A percentile compares a stretch with the other conserved stretches of the same genome.
These are phyloP conservation scores for Hortiboletus rubellus DNA, from an alignment of 1,284 basidiomycete genomes.

Conservation along the genomic window DNA sequence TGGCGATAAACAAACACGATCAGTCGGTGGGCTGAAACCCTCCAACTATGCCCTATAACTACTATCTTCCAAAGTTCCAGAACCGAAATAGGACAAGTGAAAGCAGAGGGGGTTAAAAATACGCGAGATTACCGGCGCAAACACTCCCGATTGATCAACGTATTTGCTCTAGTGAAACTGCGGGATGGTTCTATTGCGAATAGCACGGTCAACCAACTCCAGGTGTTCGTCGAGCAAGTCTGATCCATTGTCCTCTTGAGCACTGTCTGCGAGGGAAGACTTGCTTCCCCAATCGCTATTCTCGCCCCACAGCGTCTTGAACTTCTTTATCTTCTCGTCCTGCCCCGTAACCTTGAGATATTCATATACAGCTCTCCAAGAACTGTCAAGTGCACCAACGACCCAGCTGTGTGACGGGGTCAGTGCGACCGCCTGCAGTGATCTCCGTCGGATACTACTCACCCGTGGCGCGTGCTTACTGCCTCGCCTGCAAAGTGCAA, in stretches of 20 bases:
- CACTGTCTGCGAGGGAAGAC: neutral
- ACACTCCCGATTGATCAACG: neutral
- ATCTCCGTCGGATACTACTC: neutral
- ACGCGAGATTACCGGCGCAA: too few relatives aligned
- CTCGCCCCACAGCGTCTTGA: slow-evolving; percentile 21
- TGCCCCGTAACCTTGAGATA: slow-evolving; percentile 23
- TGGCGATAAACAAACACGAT: too few relatives aligned
- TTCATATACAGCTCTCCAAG: slow-evolving; percentile 26
- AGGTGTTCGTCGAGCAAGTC: slow-evolving; percentile 14
- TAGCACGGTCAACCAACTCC: slow-evolving; percentile 3
- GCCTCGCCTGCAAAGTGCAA: slow-evolving; percentile 3
- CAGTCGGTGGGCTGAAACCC: too few relatives aligned
- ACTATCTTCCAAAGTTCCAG: too few relatives aligned
- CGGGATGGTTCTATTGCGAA: neutral
- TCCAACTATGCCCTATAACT: too few relatives aligned
- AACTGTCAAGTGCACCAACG: slow-evolving; percentile 26
- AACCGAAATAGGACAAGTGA: too few relatives aligned
- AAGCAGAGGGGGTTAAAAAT: too few relatives aligned
- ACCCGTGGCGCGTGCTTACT: slow-evolving; percentile 18
- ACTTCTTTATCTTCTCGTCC: slow-evolving; percentile 2
- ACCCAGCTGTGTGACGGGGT: slow-evolving; percentile 17
- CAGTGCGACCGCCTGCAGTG: neutral
- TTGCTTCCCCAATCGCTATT: slow-evolving; percentile 21
- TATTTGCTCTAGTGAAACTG: too few relatives aligned
- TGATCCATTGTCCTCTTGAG: neutral